phyloP scores from a whole-genome alignment of 1,284 basidiomycete species.

The Austroboletus novae-zelandiae region DNA sequence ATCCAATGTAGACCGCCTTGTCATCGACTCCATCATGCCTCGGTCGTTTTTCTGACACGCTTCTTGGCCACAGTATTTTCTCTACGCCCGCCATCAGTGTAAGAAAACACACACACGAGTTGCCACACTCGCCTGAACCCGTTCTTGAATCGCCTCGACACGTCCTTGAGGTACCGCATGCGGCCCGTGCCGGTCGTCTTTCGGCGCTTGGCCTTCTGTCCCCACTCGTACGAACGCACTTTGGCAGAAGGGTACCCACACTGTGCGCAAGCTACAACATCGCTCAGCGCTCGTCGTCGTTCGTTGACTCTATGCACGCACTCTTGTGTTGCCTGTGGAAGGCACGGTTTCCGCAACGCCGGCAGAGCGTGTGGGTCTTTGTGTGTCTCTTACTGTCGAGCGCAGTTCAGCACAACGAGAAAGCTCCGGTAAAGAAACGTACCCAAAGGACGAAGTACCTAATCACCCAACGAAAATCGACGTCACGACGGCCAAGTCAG shows the following conservation, averaged over 20 bases:
- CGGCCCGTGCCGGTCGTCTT: slow-evolving; percentile 98
- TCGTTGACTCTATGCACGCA: slow-evolving; percentile 39
- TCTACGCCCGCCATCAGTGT: slow-evolving; percentile 36
- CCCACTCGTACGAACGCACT: slow-evolving; percentile 97
- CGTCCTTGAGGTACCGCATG: slow-evolving; percentile 92
- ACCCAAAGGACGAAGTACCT: slow-evolving; percentile 93
- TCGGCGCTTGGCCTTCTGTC: slow-evolving; percentile 98
- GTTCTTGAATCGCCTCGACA: slow-evolving; percentile 96
- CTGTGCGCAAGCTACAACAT: slow-evolving; percentile 76
- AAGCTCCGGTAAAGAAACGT: slow-evolving; percentile 33
- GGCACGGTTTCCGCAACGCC: slow-evolving; percentile 88
- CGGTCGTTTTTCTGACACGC: slow-evolving; percentile 44
- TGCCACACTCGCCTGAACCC: slow-evolving; percentile 72
- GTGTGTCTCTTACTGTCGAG: slow-evolving; percentile 88
- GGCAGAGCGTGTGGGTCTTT: slow-evolving; percentile 97
- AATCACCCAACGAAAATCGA: slow-evolving; percentile 19
- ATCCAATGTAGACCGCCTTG: too few species aligned
- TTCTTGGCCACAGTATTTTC: slow-evolving; percentile 81
- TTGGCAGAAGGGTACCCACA: slow-evolving; percentile 98
- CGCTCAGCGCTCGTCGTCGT: neutral
- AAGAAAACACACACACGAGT: too few species aligned
- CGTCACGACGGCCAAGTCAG: too few species aligned
- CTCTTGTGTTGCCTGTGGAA: slow-evolving; percentile 99
- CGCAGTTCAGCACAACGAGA: neutral
- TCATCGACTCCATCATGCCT: slow-evolving; percentile 38